Evolutionary conservation across 441 rosid genomes (phyloP).

Genomic region (Erodium trifolium): DNA sequence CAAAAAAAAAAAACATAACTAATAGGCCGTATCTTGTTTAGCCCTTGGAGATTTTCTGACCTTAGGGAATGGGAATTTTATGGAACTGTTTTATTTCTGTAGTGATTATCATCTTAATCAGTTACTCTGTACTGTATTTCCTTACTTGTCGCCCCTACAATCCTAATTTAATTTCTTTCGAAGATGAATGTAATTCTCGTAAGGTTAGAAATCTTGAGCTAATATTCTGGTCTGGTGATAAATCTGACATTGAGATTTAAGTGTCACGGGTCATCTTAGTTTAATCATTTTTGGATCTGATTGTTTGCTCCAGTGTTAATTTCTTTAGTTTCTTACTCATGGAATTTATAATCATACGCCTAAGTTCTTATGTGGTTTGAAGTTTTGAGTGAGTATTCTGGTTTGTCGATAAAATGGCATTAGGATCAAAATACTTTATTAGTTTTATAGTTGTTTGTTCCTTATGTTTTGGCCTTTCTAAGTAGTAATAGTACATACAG

Average conservation of each 20-base stretch:
- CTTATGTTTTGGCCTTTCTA: background rate
- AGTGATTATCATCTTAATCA: no score
- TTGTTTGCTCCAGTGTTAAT: background rate
- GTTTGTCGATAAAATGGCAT: background rate
- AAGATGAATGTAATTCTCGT: background rate
- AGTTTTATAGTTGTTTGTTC: background rate
- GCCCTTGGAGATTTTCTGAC: background rate
- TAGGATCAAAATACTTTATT: background rate
- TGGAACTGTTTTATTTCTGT: no score
- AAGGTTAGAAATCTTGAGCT: background rate
- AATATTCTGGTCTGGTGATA: background rate
- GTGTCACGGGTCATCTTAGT: background rate
- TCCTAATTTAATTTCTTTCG: background rate
- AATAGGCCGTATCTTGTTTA: background rate
- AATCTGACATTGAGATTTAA: background rate
- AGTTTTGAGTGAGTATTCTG: background rate
- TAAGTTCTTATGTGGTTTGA: constrained; percentile 6
- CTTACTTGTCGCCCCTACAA: background rate
- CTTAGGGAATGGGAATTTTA: background rate
- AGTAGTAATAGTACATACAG: background rate
- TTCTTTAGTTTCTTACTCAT: background rate
- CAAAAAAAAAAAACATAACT: no score
- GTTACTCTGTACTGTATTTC: background rate
- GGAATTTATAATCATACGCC: background rate
- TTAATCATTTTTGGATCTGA: background rate